A percentile compares a stretch with the other conserved stretches of the same genome.
These are phyloP conservation scores for Diplogelasinospora grovesii DNA, from an alignment of 495 filamentous ascomycete species.

Conservation along the genomic window DNA sequence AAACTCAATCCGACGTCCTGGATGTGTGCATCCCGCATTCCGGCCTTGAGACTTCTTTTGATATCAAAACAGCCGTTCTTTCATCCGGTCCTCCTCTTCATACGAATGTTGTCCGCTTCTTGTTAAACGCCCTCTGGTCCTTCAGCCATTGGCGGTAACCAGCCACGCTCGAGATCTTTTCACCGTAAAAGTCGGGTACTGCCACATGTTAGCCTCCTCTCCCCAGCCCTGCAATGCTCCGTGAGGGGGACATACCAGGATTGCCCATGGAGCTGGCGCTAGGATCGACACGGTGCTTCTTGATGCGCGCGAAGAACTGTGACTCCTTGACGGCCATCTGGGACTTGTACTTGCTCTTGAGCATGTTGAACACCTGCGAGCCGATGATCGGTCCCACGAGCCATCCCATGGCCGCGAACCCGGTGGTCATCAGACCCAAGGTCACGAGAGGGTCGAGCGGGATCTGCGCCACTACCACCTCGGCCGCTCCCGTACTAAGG, in stretches of 20 bases:
- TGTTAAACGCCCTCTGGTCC: slow-evolving; percentile 95
- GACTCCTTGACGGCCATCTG: slow-evolving; percentile 81
- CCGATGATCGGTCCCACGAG: slow-evolving; percentile 76
- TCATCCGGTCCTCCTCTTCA: slow-evolving; percentile 10
- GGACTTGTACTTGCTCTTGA: slow-evolving; percentile 56
- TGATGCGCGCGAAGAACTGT: slow-evolving; percentile 83
- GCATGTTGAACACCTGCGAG: slow-evolving; percentile 62
- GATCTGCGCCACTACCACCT: slow-evolving; percentile 58
- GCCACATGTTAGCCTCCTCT: slow-evolving; percentile 1
- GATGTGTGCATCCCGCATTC: too few species aligned
- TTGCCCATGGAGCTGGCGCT: slow-evolving; percentile 47
- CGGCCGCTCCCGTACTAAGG: slow-evolving; percentile 59
- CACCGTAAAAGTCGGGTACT: slow-evolving; percentile 69
- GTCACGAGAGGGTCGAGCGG: slow-evolving; percentile 81
- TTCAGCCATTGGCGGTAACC: slow-evolving; percentile 93
- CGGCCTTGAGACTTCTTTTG: too few species aligned
- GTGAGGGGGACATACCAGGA: slow-evolving; percentile 41
- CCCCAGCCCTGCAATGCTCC: background rate
- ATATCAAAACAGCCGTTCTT: background rate
- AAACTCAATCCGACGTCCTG: too few species aligned
- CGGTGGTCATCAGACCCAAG: slow-evolving; percentile 66
- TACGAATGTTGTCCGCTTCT: slow-evolving; percentile 66
- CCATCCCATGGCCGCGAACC: slow-evolving; percentile 74
- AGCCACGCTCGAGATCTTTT: slow-evolving; percentile 90
- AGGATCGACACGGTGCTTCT: slow-evolving; percentile 85